Evolutionary conservation across 208 protist species (phyloP).

Genomic region (Tritrichomonas musculus): DNA sequence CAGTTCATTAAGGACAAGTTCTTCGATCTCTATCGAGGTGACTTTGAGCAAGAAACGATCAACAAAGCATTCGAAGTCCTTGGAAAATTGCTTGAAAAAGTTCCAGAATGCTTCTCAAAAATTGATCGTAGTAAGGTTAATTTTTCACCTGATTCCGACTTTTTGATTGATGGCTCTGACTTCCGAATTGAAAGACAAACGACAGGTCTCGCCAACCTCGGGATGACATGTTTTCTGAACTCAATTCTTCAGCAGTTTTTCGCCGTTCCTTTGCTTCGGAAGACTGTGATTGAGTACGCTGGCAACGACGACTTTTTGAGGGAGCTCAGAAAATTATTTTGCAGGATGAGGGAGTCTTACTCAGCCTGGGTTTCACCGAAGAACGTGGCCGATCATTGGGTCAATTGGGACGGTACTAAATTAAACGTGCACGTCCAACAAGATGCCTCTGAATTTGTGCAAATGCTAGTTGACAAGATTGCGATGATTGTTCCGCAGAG

Average conservation of each 20-base stretch:
- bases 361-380: neutral
- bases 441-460: neutral
- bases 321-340: neutral
- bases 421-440: neutral
- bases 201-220: neutral
- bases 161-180: neutral
- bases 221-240: neutral
- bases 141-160: neutral
- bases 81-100: neutral
- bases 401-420: neutral
- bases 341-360: neutral
- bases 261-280: neutral
- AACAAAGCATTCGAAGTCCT: too few relatives aligned
- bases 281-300: neutral
- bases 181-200: neutral
- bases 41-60: too few relatives aligned
- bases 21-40: too few relatives aligned
- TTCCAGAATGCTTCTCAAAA: neutral
- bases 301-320: neutral
- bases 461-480: neutral
- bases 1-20: too few relatives aligned
- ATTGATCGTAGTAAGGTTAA: neutral
- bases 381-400: neutral
- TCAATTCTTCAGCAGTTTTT: neutral
- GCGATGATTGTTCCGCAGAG: neutral